phyloP scores from a whole-genome alignment of 202 grass and related monocot genomes.

The Zizania palustris region DNA sequence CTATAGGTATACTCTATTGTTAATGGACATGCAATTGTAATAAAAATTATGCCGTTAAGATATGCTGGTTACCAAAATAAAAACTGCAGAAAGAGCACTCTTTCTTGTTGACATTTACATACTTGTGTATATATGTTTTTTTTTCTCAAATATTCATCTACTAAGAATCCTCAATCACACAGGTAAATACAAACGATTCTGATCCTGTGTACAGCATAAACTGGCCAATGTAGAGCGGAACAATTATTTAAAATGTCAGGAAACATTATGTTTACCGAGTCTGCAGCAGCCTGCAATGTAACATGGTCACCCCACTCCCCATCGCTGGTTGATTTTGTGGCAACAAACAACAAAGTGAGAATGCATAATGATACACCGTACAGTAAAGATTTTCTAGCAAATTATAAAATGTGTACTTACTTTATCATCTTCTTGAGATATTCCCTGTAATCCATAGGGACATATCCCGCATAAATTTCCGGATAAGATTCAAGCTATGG shows the following conservation, averaged over 20 bases:
- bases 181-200: constrained; percentile 12
- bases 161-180: not conserved
- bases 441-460: constrained; percentile 88
- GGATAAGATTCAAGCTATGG: constrained; percentile 71
- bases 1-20: not conserved
- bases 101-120: not conserved
- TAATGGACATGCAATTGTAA: not conserved
- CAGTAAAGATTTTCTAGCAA: not conserved
- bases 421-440: constrained; percentile 88
- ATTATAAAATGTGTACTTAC: constrained; percentile 36
- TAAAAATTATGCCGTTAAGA: not conserved
- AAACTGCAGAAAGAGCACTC: not conserved
- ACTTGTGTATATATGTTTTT: not conserved
- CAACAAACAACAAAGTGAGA: constrained; percentile 29
- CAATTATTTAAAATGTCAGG: not conserved
- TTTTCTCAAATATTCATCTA: not conserved
- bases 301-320: constrained; percentile 98
- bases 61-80: not conserved
- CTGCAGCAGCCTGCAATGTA: constrained; percentile 93
- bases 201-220: not conserved
- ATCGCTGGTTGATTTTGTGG: constrained; percentile 51
- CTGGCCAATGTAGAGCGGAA: not conserved
- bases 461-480: constrained; percentile 85
- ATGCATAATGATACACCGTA: not conserved
- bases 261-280: constrained; percentile 66